Conservation (phyloP, 2,329 filamentous ascomycete species). For the Alternaria brassicae region DNA sequence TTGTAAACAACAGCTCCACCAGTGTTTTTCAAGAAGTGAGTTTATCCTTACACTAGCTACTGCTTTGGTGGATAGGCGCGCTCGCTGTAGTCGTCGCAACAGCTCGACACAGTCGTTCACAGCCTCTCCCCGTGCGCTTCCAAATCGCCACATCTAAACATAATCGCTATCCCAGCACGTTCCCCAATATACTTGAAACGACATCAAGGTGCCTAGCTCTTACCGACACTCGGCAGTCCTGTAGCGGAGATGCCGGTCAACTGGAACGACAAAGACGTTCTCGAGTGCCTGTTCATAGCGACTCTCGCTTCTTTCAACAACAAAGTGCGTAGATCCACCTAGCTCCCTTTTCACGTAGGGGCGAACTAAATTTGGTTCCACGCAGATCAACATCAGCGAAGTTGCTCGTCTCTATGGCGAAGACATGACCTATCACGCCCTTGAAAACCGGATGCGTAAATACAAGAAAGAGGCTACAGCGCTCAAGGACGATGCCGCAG, state of each 20-base stretch:
- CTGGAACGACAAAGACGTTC: conserved; percentile 47
- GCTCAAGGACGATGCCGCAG: conserved; percentile 33
- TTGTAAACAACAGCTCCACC: neutral
- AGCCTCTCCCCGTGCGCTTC: neutral
- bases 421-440: conserved; percentile 57
- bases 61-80: neutral
- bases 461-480: conserved; percentile 52
- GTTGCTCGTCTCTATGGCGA: conserved; percentile 56
- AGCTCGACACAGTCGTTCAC: neutral
- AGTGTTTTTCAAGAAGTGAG: neutral
- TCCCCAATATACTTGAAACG: neutral
- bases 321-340: conserved; percentile 35
- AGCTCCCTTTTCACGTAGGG: neutral
- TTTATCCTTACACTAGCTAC: neutral
- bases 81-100: neutral
- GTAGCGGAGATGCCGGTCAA: conserved; percentile 42
- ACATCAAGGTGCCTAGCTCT: neutral
- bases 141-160: neutral
- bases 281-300: conserved; percentile 52
- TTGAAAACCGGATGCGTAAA: conserved; percentile 57
- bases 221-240: neutral
- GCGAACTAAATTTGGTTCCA: neutral
- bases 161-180: neutral
- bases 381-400: conserved; percentile 54
- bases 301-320: conserved; percentile 46